phyloP scores from a whole-genome alignment of 805 yeast species.

The Spathaspora arborariae region DNA sequence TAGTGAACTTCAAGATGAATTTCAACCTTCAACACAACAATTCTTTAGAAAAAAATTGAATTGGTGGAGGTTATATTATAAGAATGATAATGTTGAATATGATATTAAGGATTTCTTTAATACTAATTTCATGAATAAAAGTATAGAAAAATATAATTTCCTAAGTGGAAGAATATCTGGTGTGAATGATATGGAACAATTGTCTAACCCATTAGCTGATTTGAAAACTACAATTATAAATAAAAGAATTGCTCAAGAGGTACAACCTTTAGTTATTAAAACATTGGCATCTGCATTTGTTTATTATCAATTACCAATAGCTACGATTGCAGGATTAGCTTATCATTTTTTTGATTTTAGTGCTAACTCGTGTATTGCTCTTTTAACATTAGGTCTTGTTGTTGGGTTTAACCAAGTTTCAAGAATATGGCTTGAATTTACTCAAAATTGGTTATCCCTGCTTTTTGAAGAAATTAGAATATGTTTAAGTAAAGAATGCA shows the following conservation, averaged over 20 bases:
- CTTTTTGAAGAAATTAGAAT: constrained; percentile 35
- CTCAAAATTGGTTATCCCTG: constrained; percentile 22
- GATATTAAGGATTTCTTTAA: constrained; percentile 36
- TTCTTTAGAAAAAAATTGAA: constrained; percentile 27
- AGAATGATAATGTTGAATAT: constrained; percentile 42
- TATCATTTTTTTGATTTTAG: constrained; percentile 32
- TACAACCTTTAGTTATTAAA: constrained; percentile 35
- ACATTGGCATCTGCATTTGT: constrained; percentile 25
- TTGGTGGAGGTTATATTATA: constrained; percentile 42
- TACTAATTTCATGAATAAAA: constrained; percentile 31
- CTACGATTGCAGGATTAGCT: constrained; percentile 25
- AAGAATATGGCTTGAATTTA: constrained; percentile 30
- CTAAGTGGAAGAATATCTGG: constrained; percentile 32
- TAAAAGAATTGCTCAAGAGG: constrained; percentile 23
- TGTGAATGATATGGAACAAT: constrained; percentile 9
- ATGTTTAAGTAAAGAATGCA: constrained; percentile 29
- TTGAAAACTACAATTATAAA: constrained; percentile 30
- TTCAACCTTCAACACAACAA: constrained; percentile 27
- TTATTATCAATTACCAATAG: constrained; percentile 36
- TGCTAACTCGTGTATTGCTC: constrained; percentile 28
- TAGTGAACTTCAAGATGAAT: constrained; percentile 30
- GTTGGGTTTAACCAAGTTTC: constrained; percentile 41
- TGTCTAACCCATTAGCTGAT: constrained; percentile 26
- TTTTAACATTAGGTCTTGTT: constrained; percentile 35
- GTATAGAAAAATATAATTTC: constrained; percentile 36